Evolutionary conservation across 116 monocot species (phyloP).

Genomic region (Cymodocea nodosa): DNA sequence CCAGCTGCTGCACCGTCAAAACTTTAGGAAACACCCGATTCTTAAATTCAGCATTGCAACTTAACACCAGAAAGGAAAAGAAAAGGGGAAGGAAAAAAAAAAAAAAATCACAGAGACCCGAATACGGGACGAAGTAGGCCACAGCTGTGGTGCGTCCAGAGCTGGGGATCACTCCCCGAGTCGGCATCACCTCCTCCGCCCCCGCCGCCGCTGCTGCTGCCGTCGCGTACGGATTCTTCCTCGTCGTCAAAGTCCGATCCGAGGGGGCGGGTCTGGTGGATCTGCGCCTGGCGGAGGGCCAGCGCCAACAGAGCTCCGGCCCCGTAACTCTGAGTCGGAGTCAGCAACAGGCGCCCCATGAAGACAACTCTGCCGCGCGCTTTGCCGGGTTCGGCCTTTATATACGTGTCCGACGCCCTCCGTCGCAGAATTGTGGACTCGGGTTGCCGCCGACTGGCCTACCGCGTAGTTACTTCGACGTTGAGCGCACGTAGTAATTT

Average conservation of each 20-base stretch:
- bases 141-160: constrained; percentile 70
- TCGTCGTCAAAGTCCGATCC: constrained; percentile 19
- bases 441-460: too few species aligned
- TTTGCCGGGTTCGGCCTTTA: background rate
- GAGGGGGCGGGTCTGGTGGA: constrained; percentile 75
- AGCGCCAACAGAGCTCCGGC: constrained; percentile 76
- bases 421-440: too few species aligned
- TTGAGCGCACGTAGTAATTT: too few species aligned
- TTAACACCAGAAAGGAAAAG: background rate
- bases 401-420: background rate
- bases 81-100: background rate
- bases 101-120: constrained; percentile 26
- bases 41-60: background rate
- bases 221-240: constrained; percentile 8
- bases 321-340: constrained; percentile 74
- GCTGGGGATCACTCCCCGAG: constrained; percentile 8
- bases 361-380: background rate
- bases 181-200: constrained; percentile 8
- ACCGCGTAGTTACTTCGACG: too few species aligned
- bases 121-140: constrained; percentile 89
- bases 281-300: constrained; percentile 86
- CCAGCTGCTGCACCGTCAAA: background rate
- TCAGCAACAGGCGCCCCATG: constrained; percentile 43
- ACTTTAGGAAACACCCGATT: background rate
- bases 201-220: constrained; percentile 16